Evolutionary conservation across 768 basidiomycete species (phyloP), one percentile per base, ranked within the genome.

Genomic region (Infundibulicybe gibba): DNA sequence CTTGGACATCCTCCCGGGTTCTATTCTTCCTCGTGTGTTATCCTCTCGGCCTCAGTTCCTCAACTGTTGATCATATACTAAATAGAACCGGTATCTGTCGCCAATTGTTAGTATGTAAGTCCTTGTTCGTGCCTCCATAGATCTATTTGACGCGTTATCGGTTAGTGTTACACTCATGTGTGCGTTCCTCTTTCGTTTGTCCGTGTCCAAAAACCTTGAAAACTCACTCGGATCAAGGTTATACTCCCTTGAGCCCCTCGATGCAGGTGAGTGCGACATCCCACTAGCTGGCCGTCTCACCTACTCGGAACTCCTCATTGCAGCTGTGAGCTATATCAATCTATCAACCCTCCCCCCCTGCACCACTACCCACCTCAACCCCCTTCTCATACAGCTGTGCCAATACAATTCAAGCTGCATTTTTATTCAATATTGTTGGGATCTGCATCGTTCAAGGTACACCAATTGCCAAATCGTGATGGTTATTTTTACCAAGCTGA

Each of bases 11-110:
- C 20, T 68, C 71, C 10, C 64, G 66, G 48, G 51, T 60, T 16
- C 51, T 74, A 9, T 74, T 71, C 43, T 60, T 71, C 42, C 44
- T 65, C 40, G 72, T 72, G 40, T 40, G 69, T 44, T 25, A 8
- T 8, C 8, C 25, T n/a, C 25, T 25, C 8, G 25, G 25, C 25
- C 8, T 25, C 25, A 25, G 8, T 25, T 8, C 8, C 25, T 8
- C n/a, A 25, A 25, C 25, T 8, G 8, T 8, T 8, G 8, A 25
- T 8, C 25, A 25, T 25, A n/a, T 4, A n/a, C n/a, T n/a, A 3
- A 3, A 8, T 25, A 68, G 67, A 70, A 68, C 52, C 66, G 66
- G 21, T 68, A 70, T 39, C 38, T 66, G 5, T 52, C 60, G 19
- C 54, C 55, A 10, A 40, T 57, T 35, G 51, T 65, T 43, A 60